Base-by-base conservation (phyloP, 768 basidiomycete genomes). In the Boletus coccyginus region DNA sequence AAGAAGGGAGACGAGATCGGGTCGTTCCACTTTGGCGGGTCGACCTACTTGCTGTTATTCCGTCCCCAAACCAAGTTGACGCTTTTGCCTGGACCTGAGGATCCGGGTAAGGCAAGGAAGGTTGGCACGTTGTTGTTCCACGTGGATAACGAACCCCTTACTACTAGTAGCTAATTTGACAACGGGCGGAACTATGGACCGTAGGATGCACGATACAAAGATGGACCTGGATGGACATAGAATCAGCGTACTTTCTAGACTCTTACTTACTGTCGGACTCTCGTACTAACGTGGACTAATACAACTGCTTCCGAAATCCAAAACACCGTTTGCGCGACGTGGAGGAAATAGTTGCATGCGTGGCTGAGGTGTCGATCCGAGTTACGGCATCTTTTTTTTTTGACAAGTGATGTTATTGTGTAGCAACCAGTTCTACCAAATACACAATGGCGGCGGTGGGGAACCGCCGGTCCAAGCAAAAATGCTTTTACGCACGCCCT, bases 11-110 rank as follows among this genome's bases (percentile, higher is more conserved):
- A 85, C 29, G 68, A 85, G 62, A 56, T 84, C 1, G 86, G 85
- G 56, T 78, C 75, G 72, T 83, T 87, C 77, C 84, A 85, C 62
- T 85, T 85, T 69, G 83, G 83, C 3, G 84, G 84, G 1, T 85
- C 81, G 21, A 76, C 80, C 1, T 75, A 81, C 55, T 69, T 75
- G 53, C 57, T 80, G 46, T 55, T 83, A 17, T 85, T 85, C 71
- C 53, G 73, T 32, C 67, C 69, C 17, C 59, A 73, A 51, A 67
- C 68, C 41, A 43, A 52, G 52, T 14, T 69, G 55, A 66, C 46
- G 42, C 27, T 67, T 45, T 40, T 62, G 45, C 55, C 60, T 17
- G 63, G 58, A 38, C 46, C 60, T 2, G 29, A 52, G 3, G 29
- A 46, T 21, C 24, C 53, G 2, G n/a, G 38, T 2, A 33, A 47